Evolutionary conservation across 108 stramenopile genomes (phyloP), one percentile per base, ranked within the genome.

Genomic region (Cyclotella cryptica): DNA sequence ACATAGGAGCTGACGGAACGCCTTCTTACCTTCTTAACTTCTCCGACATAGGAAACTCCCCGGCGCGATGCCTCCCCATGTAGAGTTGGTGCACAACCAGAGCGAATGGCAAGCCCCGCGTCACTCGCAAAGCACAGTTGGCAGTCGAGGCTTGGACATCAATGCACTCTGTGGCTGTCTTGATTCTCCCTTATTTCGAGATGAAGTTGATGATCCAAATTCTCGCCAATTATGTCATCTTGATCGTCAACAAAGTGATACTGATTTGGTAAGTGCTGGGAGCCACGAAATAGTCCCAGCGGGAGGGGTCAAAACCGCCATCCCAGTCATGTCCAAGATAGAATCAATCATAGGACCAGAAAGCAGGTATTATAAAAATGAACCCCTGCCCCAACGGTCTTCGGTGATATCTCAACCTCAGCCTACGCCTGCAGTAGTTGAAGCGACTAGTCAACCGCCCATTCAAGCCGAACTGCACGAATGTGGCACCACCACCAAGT

Each of bases 271-370:
- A 26, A 15, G 30, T n/a, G 53, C 24, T 17, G 22, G 61, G 27
- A 66, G 28, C 24, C 51, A 4, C 13, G 61, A 42, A 54, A 0
- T 24, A 14, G 12, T 44, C 41, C 5, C 24, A 43, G 7, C 8
- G 10, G 24, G 30, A 10, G 18, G 30, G 65, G 45, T 44, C 15
- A 22, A 15, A 17, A n/a, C 40, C 18, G 39, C 44, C 4, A 19
- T 29, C 55, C 53, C 43, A 45, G 19, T 28, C 22, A 53, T 78
- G 12, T 71, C 78, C 41, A 65, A 70, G 41, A 79, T 72, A 24
- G 65, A 71, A 43, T 62, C 78, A 30, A 79, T 79, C 18, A 79
- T 79, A 64, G 78, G 78, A 21, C 71, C 78, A 26, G 78, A 79
- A 55, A 79, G 78, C 47, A 45, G 63, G 2, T 72, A 72, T 72